A percentile compares a stretch with the other conserved stretches of the same genome.
These are phyloP conservation scores for Metschnikowia arizonensis DNA, from an alignment of 805 yeast species.

Conservation along the genomic window DNA sequence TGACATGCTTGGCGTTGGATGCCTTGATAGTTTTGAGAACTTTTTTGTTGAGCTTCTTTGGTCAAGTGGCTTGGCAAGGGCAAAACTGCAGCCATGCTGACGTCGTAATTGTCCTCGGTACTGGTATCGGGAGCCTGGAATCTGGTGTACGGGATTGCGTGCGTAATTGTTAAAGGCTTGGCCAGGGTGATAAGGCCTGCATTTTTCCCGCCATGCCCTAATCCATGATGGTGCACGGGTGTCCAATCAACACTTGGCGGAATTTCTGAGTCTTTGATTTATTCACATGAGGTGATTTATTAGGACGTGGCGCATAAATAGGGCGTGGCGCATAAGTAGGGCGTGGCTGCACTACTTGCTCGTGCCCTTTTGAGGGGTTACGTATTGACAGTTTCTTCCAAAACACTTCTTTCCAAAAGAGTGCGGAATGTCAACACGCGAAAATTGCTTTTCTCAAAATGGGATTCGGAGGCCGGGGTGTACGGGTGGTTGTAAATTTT, in stretches of 20 bases:
- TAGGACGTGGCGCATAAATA: background rate
- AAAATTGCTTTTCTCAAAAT: slow-evolving; percentile 3
- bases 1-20: slow-evolving; percentile 95
- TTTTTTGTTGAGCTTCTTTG: slow-evolving; percentile 93
- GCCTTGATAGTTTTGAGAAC: slow-evolving; percentile 95
- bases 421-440: slow-evolving; percentile 5
- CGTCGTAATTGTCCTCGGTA: slow-evolving; percentile 81
- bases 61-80: slow-evolving; percentile 90
- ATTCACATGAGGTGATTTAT: no score
- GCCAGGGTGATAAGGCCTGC: no score
- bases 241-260: no score
- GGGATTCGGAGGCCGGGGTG: no score
- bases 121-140: no score
- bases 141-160: no score
- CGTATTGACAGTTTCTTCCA: no score
- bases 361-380: slow-evolving; percentile 5
- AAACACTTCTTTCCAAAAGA: slow-evolving; percentile 8
- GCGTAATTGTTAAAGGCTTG: no score
- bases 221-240: no score
- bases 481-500: background rate
- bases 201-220: no score
- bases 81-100: slow-evolving; percentile 82
- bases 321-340: background rate
- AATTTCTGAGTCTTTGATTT: no score
- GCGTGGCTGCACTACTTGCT: slow-evolving; percentile 4